phyloP scores from a whole-genome alignment of 2,329 filamentous ascomycete species.

The Hypomyces perniciosus region DNA sequence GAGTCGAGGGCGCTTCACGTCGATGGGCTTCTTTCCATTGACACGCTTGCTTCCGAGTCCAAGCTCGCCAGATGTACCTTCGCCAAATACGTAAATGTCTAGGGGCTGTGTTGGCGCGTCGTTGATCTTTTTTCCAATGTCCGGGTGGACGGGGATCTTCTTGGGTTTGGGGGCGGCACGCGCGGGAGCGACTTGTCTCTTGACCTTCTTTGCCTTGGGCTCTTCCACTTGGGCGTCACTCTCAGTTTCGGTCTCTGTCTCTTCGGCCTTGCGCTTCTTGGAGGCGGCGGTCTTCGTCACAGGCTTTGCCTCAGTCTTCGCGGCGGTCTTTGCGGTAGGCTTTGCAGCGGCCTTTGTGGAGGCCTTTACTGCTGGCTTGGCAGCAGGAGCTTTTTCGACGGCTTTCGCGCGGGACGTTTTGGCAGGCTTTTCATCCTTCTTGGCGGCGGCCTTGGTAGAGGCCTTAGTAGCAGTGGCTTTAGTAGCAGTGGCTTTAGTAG shows the following conservation, averaged over 20 bases:
- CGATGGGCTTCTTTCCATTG: constrained; percentile 54
- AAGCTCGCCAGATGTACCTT: constrained; percentile 13
- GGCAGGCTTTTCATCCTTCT: constrained; percentile 11
- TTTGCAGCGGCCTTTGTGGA: constrained; percentile 5
- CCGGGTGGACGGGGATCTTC: constrained; percentile 37
- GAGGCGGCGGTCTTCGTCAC: constrained; percentile 17
- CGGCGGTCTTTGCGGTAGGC: constrained; percentile 17
- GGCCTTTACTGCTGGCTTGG: neutral
- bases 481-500: constrained; percentile 23
- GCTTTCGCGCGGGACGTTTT: constrained; percentile 21
- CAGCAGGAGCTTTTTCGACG: constrained; percentile 15
- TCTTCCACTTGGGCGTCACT: constrained; percentile 16
- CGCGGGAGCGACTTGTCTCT: constrained; percentile 15
- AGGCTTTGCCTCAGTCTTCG: constrained; percentile 33
- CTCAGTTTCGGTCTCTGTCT: constrained; percentile 21
- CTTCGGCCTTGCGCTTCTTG: constrained; percentile 24
- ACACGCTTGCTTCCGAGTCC: constrained; percentile 39
- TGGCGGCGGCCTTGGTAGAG: constrained; percentile 20
- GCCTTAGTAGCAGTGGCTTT: constrained; percentile 23
- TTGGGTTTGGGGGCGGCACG: constrained; percentile 44
- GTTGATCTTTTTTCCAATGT: constrained; percentile 65
- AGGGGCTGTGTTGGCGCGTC: constrained; percentile 24
- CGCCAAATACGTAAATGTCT: constrained; percentile 14
- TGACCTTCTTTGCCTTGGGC: constrained; percentile 21
- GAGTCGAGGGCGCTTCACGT: constrained; percentile 76